Conservation (phyloP, 306 rosid species). For the Ormosia emarginata region DNA sequence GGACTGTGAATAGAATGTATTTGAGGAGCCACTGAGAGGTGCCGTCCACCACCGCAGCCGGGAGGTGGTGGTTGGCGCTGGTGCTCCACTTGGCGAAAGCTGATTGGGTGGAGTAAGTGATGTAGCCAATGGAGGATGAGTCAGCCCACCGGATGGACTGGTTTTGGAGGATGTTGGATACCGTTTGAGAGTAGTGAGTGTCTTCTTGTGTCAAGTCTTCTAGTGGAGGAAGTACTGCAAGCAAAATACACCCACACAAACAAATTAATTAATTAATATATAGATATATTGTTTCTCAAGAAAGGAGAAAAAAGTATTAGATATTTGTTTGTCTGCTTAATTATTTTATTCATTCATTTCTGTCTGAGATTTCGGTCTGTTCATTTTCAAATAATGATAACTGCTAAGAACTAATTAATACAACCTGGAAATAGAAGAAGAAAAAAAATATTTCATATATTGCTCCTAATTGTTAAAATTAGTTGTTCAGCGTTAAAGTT, state of each 20-base stretch:
- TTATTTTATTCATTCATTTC: not conserved
- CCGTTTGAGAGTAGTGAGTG: conserved; percentile 76
- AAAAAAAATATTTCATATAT: not conserved
- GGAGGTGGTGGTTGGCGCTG: conserved; percentile 28
- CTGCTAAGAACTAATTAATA: too few species aligned
- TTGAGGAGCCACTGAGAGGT: conserved; percentile 73
- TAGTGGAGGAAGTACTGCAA: conserved; percentile 30
- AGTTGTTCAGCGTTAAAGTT: not conserved
- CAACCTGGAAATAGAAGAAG: not conserved
- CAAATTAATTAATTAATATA: too few species aligned
- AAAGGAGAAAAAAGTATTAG: too few species aligned
- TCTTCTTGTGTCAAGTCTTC: conserved; percentile 70
- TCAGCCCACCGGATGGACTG: conserved; percentile 44
- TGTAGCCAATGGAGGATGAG: conserved; percentile 31
- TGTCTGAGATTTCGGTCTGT: not conserved
- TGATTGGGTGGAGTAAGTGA: conserved; percentile 48
- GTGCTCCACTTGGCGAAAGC: conserved; percentile 47
- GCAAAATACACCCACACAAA: not conserved
- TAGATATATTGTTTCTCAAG: too few species aligned
- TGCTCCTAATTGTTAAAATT: not conserved
- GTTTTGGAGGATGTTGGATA: conserved; percentile 60
- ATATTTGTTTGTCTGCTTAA: too few species aligned
- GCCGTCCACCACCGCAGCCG: not conserved
- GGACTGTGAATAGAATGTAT: conserved; percentile 62
- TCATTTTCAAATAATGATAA: too few species aligned